These are phyloP conservation scores for Lepidium campestre DNA, from an alignment of 441 rosid genomes.

Conservation along the genomic window DNA sequence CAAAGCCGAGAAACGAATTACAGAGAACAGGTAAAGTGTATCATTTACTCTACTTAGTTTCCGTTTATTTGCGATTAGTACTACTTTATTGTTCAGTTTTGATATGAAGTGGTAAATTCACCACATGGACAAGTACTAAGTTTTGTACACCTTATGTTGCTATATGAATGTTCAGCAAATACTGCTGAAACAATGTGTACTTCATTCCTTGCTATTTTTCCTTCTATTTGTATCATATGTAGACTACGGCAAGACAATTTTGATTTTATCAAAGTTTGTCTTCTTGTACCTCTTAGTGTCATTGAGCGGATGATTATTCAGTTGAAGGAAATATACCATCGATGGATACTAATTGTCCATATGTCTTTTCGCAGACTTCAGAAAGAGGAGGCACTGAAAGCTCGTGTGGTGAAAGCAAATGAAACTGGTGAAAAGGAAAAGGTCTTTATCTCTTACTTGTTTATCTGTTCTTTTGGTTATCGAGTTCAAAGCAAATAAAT, in stretches of 20 bases:
- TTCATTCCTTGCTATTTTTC: not conserved
- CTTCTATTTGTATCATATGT: not conserved
- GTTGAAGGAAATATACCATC: not conserved
- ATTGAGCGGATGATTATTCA: not conserved
- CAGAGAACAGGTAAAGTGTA: slow-evolving; percentile 65
- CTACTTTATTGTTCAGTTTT: not conserved
- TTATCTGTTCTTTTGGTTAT: not conserved
- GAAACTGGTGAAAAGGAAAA: slow-evolving; percentile 84
- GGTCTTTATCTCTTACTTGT: slow-evolving; percentile 35
- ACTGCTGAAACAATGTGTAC: not conserved
- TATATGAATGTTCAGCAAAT: not conserved
- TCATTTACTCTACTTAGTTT: not conserved
- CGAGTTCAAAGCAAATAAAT: not conserved
- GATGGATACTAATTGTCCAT: not conserved
- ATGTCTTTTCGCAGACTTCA: slow-evolving; percentile 54
- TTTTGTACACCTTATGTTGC: slow-evolving; percentile 2
- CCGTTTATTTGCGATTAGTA: not conserved
- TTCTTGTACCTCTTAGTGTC: not conserved
- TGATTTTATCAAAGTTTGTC: not conserved
- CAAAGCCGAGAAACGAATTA: slow-evolving; percentile 87
- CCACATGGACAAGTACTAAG: not conserved
- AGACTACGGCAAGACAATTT: not conserved
- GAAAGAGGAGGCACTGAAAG: slow-evolving; percentile 90
- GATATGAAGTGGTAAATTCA: not conserved
- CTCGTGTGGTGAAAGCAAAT: slow-evolving; percentile 73